Conservation (phyloP, 805 yeast species). For the Ogataea chonburiensis region DNA sequence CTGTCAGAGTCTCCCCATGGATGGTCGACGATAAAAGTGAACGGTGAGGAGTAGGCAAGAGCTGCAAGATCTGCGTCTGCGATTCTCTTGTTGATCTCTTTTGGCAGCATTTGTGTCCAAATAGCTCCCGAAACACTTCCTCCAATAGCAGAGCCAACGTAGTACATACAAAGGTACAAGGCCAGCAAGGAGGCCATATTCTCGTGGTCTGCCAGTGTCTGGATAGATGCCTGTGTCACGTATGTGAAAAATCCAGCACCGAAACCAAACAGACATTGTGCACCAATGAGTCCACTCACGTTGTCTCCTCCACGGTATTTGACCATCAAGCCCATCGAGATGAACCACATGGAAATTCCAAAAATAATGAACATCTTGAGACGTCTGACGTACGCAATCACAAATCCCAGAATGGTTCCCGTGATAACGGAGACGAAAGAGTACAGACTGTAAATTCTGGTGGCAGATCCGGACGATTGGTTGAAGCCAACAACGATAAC, state of each 20-base stretch:
- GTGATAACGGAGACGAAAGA: slow-evolving; percentile 64
- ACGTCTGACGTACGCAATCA: slow-evolving; percentile 48
- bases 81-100: slow-evolving; percentile 38
- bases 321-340: slow-evolving; percentile 59
- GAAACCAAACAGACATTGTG: slow-evolving; percentile 62
- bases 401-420: slow-evolving; percentile 58
- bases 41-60: slow-evolving; percentile 53
- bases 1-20: slow-evolving; percentile 67
- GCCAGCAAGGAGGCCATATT: slow-evolving; percentile 63
- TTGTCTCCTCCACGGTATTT: slow-evolving; percentile 51
- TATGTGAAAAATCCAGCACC: slow-evolving; percentile 76
- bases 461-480: slow-evolving; percentile 60
- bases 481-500: slow-evolving; percentile 63
- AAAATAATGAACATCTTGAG: slow-evolving; percentile 58
- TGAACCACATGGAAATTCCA: slow-evolving; percentile 58
- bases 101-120: slow-evolving; percentile 62
- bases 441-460: slow-evolving; percentile 59
- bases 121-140: slow-evolving; percentile 65
- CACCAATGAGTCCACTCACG: slow-evolving; percentile 62
- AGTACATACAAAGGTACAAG: slow-evolving; percentile 54
- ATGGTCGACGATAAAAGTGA: slow-evolving; percentile 44
- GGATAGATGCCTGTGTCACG: slow-evolving; percentile 59
- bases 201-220: slow-evolving; percentile 58
- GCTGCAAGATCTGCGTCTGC: slow-evolving; percentile 41
- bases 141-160: slow-evolving; percentile 66